These are phyloP conservation scores for Limtongia smithiae DNA, from an alignment of 805 yeast genomes.

Conservation along the genomic window DNA sequence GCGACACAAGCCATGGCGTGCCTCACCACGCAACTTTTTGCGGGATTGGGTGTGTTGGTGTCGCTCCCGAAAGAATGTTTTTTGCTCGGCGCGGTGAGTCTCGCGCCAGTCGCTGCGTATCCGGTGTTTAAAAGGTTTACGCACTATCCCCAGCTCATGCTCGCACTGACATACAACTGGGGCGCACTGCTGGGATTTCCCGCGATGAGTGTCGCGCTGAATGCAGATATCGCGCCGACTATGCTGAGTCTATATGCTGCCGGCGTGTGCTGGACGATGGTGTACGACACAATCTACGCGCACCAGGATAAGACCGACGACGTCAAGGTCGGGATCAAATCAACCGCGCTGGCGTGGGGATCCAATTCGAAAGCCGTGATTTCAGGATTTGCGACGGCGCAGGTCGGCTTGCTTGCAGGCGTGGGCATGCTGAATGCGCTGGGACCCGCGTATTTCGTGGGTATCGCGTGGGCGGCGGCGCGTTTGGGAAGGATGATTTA, in stretches of 20 bases:
- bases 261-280: conserved; percentile 88
- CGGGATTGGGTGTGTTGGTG: conserved; percentile 69
- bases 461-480: conserved; percentile 63
- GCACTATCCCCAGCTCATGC: conserved; percentile 84
- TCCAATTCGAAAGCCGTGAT: conserved; percentile 66
- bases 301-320: conserved; percentile 95
- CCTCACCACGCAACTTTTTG: conserved; percentile 66
- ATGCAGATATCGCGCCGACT: conserved; percentile 49
- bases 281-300: conserved; percentile 93
- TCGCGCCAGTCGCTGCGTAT: conserved; percentile 76
- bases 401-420: conserved; percentile 56
- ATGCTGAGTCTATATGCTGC: conserved; percentile 76
- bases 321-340: conserved; percentile 83
- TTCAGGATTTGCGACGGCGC: conserved; percentile 61
- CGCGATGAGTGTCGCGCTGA: conserved; percentile 95
- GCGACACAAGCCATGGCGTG: conserved; percentile 66
- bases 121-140: conserved; percentile 94
- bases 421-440: conserved; percentile 76
- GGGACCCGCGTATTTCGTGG: conserved; percentile 79
- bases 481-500: conserved; percentile 66
- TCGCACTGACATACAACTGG: conserved; percentile 88
- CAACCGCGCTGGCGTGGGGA: conserved; percentile 96
- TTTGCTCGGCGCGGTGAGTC: conserved; percentile 72
- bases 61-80: conserved; percentile 79
- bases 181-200: conserved; percentile 93